Evolutionary conservation across 139 green algal species (phyloP).

Genomic region (Micractinium conductrix): DNA sequence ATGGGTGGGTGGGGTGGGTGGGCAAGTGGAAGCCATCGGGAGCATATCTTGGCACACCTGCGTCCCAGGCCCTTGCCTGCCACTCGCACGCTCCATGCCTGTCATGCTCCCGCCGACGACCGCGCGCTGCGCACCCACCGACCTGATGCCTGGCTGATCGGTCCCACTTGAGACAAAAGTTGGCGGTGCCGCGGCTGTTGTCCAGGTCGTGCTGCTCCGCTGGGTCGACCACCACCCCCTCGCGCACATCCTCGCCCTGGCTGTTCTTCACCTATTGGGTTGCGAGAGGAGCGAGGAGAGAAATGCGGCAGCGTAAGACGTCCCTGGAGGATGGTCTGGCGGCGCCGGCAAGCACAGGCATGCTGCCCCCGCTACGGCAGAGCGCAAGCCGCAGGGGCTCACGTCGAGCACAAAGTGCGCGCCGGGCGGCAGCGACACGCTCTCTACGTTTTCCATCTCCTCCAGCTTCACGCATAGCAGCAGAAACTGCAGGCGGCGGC

Average conservation of each 20-base stretch:
- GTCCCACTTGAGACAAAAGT: slow-evolving; percentile 27
- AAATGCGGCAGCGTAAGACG: neutral
- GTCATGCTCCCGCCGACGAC: too few species aligned
- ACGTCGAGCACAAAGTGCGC: slow-evolving; percentile 12
- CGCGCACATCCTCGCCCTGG: slow-evolving; percentile 2
- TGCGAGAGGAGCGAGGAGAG: neutral
- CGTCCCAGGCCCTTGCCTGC: too few species aligned
- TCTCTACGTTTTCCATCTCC: slow-evolving; percentile 27
- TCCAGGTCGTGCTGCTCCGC: slow-evolving; percentile 27
- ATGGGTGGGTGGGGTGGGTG: too few species aligned
- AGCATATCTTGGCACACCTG: too few species aligned
- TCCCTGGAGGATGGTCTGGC: neutral
- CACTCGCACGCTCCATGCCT: too few species aligned
- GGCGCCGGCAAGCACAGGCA: too few species aligned
- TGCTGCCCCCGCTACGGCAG: neutral
- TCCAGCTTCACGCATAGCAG: slow-evolving; percentile 27
- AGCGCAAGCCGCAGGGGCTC: neutral
- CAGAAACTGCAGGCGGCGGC: slow-evolving; percentile 23
- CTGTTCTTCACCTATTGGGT: slow-evolving; percentile 13
- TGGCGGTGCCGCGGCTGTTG: slow-evolving; percentile 4
- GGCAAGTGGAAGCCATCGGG: too few species aligned
- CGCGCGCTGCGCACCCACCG: too few species aligned
- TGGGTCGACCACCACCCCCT: slow-evolving; percentile 26
- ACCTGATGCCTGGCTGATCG: slow-evolving; percentile 24
- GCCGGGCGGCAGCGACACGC: slow-evolving; percentile 2